phyloP scores from a whole-genome alignment of 805 yeast species.

The Helenozyma baotianmanensis region DNA sequence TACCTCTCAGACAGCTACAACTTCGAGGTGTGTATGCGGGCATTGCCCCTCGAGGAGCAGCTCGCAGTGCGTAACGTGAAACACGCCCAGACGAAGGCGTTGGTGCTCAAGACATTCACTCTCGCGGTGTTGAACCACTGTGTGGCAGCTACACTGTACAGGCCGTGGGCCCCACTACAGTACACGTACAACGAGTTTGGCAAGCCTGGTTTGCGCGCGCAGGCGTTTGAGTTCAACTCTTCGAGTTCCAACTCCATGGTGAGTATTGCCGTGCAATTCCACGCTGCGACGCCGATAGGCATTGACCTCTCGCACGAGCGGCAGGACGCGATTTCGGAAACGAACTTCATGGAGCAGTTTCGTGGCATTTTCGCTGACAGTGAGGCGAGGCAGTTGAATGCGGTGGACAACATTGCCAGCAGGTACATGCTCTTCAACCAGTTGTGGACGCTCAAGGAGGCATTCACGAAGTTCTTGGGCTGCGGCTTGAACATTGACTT shows the following conservation, averaged over 20 bases:
- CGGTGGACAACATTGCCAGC: conserved; percentile 6
- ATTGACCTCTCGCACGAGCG: conserved; percentile 36
- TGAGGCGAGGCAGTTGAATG: conserved; percentile 30
- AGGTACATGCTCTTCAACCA: conserved; percentile 44
- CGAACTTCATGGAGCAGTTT: conserved; percentile 32
- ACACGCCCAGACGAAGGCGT: conserved; percentile 25
- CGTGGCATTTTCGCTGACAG: conserved; percentile 35
- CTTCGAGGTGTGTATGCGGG: conserved; percentile 48
- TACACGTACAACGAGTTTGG: conserved; percentile 43
- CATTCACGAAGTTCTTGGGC: conserved; percentile 65
- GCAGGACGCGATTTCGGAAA: conserved; percentile 21
- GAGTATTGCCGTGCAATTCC: conserved; percentile 39
- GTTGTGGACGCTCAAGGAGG: conserved; percentile 78
- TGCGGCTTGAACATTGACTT: conserved; percentile 39
- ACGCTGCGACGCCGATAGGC: conserved; percentile 23
- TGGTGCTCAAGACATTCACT: conserved; percentile 46
- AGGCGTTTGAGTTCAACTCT: conserved; percentile 45
- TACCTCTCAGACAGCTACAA: conserved; percentile 28
- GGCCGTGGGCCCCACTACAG: conserved; percentile 19
- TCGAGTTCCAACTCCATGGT: conserved; percentile 54
- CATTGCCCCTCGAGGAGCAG: conserved; percentile 41
- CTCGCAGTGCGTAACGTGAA: conserved; percentile 36
- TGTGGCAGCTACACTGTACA: conserved; percentile 12
- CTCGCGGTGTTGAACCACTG: conserved; percentile 35
- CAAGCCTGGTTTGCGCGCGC: conserved; percentile 43